Evolutionary conservation across 306 rosid species (phyloP).

Genomic region (Citrullus mucosospermus): DNA sequence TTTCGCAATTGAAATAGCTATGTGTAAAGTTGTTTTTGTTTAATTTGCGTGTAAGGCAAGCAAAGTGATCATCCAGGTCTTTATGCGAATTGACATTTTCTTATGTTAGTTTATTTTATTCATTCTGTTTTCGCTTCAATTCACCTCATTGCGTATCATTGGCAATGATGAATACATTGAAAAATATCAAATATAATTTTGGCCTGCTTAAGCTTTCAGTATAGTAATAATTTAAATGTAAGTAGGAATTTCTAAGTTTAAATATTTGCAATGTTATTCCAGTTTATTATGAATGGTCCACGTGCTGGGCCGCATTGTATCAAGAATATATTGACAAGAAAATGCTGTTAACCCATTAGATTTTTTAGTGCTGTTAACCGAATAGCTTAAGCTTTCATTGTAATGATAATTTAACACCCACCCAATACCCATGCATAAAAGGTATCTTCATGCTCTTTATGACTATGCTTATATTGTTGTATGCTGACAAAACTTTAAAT

Average conservation of each 20-base stretch:
- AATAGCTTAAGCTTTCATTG: background rate
- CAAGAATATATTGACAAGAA: background rate
- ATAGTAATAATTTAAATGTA: background rate
- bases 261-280: background rate
- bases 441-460: background rate
- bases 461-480: background rate
- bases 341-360: background rate
- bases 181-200: background rate
- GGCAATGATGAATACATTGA: background rate
- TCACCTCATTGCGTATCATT: background rate
- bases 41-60: background rate
- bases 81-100: background rate
- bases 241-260: background rate
- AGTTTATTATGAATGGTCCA: background rate
- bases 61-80: background rate
- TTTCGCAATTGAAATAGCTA: background rate
- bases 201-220: background rate
- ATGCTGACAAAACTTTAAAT: background rate
- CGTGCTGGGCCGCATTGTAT: background rate
- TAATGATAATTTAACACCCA: background rate
- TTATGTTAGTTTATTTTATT: background rate
- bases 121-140: background rate
- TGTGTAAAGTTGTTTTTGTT: background rate
- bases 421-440: background rate
- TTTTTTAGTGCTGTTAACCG: too few relatives aligned